Percentiles rank a stretch among this genome's conserved stretches.
phyloP scores from a whole-genome alignment of 345 rosid genomes.

The Euphorbia tirucalli region DNA sequence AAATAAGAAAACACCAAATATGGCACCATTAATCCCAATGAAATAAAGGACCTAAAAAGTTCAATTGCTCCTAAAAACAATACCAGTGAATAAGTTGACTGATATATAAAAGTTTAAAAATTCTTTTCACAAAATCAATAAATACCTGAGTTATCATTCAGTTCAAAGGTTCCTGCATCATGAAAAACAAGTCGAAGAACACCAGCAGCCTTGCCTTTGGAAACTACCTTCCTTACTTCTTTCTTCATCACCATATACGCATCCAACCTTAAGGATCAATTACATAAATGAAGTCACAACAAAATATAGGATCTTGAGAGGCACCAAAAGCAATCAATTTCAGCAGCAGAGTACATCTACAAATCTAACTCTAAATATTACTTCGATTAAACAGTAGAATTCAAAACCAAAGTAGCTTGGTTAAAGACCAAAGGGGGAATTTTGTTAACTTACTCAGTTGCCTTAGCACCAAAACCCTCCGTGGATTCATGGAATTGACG shows the following conservation, averaged over 20 bases:
- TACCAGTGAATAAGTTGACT: too few relatives aligned
- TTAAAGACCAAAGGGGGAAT: background rate
- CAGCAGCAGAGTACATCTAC: too few relatives aligned
- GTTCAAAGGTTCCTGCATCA: constrained; percentile 93
- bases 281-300: background rate
- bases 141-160: constrained; percentile 53
- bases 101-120: too few relatives aligned
- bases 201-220: constrained; percentile 92
- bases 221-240: constrained; percentile 62
- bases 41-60: too few relatives aligned
- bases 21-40: too few relatives aligned
- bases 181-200: constrained; percentile 95
- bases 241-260: constrained; percentile 39
- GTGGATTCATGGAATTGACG: constrained; percentile 16
- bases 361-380: too few relatives aligned
- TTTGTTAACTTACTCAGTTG: constrained; percentile 48
- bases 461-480: constrained; percentile 35
- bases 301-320: too few relatives aligned
- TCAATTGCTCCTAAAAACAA: too few relatives aligned
- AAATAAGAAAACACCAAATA: background rate
- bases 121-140: background rate
- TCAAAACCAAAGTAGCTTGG: background rate
- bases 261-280: constrained; percentile 36
- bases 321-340: too few relatives aligned
- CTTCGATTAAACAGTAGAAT: background rate